A percentile compares a stretch with the other conserved stretches of the same genome.
Conservation (phyloP, 2,329 filamentous ascomycete genomes). For the Paecilomyces niveus region DNA sequence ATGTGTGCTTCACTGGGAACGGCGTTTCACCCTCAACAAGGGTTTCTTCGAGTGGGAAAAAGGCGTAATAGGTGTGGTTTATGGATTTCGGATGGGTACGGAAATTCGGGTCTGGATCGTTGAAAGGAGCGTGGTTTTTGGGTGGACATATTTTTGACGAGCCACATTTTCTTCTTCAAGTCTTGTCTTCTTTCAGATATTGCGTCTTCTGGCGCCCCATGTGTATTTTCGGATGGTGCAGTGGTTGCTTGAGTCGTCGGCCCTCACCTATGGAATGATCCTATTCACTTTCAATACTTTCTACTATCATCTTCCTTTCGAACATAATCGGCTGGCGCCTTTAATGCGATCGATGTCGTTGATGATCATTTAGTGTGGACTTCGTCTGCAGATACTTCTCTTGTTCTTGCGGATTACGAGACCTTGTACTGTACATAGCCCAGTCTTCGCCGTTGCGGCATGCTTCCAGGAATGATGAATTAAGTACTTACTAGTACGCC, state of each 20-base stretch:
- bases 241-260: neutral
- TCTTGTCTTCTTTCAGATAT: neutral
- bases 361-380: neutral
- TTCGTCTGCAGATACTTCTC: neutral
- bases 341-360: neutral
- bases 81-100: neutral
- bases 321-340: neutral
- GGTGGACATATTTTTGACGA: neutral
- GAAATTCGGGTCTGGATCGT: neutral
- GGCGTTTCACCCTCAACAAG: neutral
- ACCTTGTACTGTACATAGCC: neutral
- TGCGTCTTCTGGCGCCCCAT: neutral
- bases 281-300: neutral
- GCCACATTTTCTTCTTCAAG: neutral
- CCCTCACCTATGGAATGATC: neutral
- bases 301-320: neutral
- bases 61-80: neutral
- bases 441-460: neutral
- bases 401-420: neutral
- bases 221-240: neutral
- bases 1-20: neutral
- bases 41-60: neutral
- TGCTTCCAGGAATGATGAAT: neutral
- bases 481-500: neutral
- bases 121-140: neutral